Conservation (phyloP, 2,329 filamentous ascomycete genomes). For the Microascus cirrosus region DNA sequence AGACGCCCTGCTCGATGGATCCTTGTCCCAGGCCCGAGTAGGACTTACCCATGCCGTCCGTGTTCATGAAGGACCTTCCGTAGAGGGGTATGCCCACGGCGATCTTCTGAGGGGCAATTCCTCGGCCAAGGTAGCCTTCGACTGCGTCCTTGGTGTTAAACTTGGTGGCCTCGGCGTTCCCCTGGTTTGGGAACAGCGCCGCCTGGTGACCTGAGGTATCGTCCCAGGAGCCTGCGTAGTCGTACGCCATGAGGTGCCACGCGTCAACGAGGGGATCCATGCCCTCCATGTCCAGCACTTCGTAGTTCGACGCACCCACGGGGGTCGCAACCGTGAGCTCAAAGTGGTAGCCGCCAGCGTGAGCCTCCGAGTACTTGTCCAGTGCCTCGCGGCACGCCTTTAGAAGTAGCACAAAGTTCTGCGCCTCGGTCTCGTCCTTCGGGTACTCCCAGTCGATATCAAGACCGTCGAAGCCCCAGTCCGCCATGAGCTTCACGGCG, state of each 20-base stretch:
- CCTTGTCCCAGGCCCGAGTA: conserved; percentile 54
- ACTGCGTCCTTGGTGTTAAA: conserved; percentile 59
- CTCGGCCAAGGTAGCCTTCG: conserved; percentile 36
- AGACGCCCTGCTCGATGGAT: conserved; percentile 47
- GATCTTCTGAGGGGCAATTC: conserved; percentile 53
- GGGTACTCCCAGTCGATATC: conserved; percentile 50
- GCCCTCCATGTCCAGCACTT: conserved; percentile 34
- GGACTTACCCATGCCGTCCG: conserved; percentile 51
- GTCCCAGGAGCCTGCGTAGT: conserved; percentile 61
- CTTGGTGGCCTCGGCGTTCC: conserved; percentile 47
- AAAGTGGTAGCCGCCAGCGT: conserved; percentile 33
- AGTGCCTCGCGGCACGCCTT: conserved; percentile 30
- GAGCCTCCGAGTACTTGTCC: conserved; percentile 24
- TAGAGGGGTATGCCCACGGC: conserved; percentile 70
- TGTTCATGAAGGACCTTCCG: conserved; percentile 62
- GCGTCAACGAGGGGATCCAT: conserved; percentile 48
- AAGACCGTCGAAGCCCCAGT: conserved; percentile 50
- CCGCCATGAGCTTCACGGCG: conserved; percentile 57
- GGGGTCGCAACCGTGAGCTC: conserved; percentile 38
- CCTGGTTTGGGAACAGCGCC: conserved; percentile 48
- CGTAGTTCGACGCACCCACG: conserved; percentile 35
- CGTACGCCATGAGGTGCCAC: conserved; percentile 58
- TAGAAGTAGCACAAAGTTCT: conserved; percentile 29
- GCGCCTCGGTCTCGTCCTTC: conserved; percentile 22
- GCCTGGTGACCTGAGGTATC: conserved; percentile 52